Evolutionary conservation across 768 basidiomycete genomes (phyloP), one percentile per base, ranked within the genome.

Genomic region (Tricholoma hemisulphureum): DNA sequence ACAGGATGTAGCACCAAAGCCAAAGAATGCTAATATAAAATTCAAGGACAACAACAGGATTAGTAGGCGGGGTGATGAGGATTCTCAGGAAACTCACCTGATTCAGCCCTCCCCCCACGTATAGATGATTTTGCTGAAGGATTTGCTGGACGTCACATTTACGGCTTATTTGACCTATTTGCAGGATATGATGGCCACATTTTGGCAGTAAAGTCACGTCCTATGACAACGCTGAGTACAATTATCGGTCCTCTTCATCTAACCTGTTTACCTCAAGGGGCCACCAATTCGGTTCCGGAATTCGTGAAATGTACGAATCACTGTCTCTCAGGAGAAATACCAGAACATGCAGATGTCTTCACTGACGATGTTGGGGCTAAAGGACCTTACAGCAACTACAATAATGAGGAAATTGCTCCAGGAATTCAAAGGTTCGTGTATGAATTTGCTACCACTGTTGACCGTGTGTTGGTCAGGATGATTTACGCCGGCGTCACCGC

Each of bases 241-340:
- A 63, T 69, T 0, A 43, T 67, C 1, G 71, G 74, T 1, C 57
- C 69, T 0, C 31, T 65, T 3, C 62, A 65, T 0, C 63, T 72
- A 0, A 61, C 57, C 0, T 61, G 63, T 0, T 46, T 78, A 0
- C 71, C 71, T 0, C 71, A 72, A 67, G 77, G 76, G 0, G 68
- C 62, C 34, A 73, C 73, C 4, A 76, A 77, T 41, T 63, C 65
- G 0, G 63, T 73, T 0, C 69, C 69, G 0, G 71, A 77, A 32
- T 77, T 76, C 53, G 71, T 75, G 13, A 39, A 60, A 5, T 63
- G 65, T 46, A 55, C 57, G 0, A 45, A 28, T 6, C 64, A 67
- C 41, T 58, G 58, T 0, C 41, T 69, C 0, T 23, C 21, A 14
- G 63, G 59, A 0, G 62, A 66, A 24, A 60, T 53, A 6, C 62